phyloP scores from a whole-genome alignment of 441 rosid species.

The Omphalea diandra region DNA sequence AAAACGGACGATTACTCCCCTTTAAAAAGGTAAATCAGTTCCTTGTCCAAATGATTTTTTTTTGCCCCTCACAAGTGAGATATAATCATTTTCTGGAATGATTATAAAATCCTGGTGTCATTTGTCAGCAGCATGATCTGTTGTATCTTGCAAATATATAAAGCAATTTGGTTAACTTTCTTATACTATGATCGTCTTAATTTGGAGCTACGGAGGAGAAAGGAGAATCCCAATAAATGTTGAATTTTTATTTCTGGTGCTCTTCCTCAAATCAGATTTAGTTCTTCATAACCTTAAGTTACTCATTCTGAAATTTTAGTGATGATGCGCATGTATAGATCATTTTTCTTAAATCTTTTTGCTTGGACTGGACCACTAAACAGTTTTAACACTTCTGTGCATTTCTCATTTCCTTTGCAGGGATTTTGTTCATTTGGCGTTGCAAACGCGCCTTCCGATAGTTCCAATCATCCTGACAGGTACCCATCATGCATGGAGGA shows the following conservation, averaged over 20 bases:
- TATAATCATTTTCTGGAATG: not conserved
- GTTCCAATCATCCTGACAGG: slow-evolving; percentile 52
- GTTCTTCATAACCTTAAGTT: slow-evolving; percentile 5
- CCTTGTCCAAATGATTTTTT: not conserved
- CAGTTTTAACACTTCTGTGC: not conserved
- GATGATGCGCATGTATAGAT: not conserved
- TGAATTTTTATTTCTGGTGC: not conserved
- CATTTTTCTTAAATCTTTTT: not conserved
- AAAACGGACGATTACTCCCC: slow-evolving; percentile 48
- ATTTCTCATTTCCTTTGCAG: slow-evolving; percentile 26
- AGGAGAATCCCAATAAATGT: not conserved
- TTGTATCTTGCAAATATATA: not conserved
- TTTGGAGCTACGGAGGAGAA: not conserved
- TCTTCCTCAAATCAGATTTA: not conserved
- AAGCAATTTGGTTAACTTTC: not conserved
- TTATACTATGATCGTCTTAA: not conserved
- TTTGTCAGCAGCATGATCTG: not conserved
- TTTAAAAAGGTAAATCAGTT: slow-evolving; percentile 44
- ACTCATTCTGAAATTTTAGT: not conserved
- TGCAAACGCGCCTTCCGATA: slow-evolving; percentile 48
- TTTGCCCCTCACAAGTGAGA: not conserved
- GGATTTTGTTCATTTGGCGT: slow-evolving; percentile 60
- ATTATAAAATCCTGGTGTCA: too few relatives aligned
- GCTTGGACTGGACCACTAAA: not conserved
- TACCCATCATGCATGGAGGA: slow-evolving; percentile 61